These are phyloP conservation scores for Senecio squalidus DNA, from an alignment of 140 eudicot species.

Conservation along the genomic window DNA sequence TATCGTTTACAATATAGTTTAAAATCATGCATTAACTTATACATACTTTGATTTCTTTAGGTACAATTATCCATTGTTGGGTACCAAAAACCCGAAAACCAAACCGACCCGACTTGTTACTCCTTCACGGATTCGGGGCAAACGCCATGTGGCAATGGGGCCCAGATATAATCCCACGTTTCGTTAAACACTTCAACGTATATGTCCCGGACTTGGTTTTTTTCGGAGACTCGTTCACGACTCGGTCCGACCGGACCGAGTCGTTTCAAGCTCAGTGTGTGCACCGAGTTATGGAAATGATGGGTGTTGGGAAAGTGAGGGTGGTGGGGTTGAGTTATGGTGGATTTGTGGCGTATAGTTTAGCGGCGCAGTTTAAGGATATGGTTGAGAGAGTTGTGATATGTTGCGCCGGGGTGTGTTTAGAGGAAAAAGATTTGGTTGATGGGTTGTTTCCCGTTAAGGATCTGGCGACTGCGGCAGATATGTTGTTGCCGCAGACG, in stretches of 20 bases:
- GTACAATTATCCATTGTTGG: constrained; percentile 79
- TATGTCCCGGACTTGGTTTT: constrained; percentile 80
- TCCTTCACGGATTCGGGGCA: constrained; percentile 81
- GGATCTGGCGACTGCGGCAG: constrained; percentile 56
- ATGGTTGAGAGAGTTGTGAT: constrained; percentile 71
- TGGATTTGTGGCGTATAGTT: constrained; percentile 74
- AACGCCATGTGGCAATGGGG: constrained; percentile 83
- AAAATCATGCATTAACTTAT: too few relatives aligned
- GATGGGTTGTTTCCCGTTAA: constrained; percentile 66
- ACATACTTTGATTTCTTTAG: too few relatives aligned
- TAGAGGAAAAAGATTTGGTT: constrained; percentile 67
- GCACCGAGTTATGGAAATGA: constrained; percentile 52
- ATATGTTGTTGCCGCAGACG: constrained; percentile 63
- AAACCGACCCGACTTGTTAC: constrained; percentile 49
- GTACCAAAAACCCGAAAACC: constrained; percentile 47
- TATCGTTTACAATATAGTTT: too few relatives aligned
- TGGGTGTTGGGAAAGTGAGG: constrained; percentile 36
- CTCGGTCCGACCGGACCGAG: constrained; percentile 63
- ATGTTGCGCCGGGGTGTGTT: constrained; percentile 70
- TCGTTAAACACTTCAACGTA: constrained; percentile 55
- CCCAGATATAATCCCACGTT: constrained; percentile 29
- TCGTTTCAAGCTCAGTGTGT: constrained; percentile 82
- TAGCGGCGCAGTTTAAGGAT: constrained; percentile 63
- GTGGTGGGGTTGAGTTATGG: constrained; percentile 88
- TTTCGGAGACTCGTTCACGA: constrained; percentile 70